phyloP scores from a whole-genome alignment of 371 early-diverging fungal genomes.

The Apophysomyces ossiformis region DNA sequence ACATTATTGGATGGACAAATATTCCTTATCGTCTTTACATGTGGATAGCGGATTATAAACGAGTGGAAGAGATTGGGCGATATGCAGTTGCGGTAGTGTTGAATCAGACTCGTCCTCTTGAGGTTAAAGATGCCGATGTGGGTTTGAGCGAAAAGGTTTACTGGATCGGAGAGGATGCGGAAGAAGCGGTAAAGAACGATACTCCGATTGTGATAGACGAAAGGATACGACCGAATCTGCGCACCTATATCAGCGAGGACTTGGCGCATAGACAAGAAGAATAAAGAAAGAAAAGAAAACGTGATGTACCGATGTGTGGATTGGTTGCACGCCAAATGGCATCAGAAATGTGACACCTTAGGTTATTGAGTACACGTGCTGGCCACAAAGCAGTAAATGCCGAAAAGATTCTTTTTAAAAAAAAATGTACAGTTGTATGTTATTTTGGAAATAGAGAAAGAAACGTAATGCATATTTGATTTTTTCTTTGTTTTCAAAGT shows the following conservation, averaged over 20 bases:
- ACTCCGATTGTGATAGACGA: conserved; percentile 45
- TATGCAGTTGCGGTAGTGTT: conserved; percentile 61
- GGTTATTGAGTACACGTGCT: conserved; percentile 10
- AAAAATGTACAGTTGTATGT: conserved; percentile 2
- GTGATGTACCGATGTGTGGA: background rate
- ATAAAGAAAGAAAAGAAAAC: background rate
- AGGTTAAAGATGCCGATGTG: conserved; percentile 53
- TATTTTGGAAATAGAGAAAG: background rate
- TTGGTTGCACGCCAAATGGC: conserved; percentile 10
- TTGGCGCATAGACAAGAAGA: conserved; percentile 7
- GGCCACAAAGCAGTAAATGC: conserved; percentile 10
- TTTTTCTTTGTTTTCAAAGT: background rate
- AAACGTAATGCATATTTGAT: background rate
- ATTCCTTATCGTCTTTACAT: conserved; percentile 65
- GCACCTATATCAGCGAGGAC: conserved; percentile 45
- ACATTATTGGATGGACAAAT: conserved; percentile 70
- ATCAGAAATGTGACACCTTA: conserved; percentile 12
- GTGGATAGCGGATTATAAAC: conserved; percentile 63
- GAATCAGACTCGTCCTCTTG: conserved; percentile 57
- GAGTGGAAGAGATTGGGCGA: conserved; percentile 60
- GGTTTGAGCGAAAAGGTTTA: conserved; percentile 60
- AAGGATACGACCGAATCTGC: conserved; percentile 34
- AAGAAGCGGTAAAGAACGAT: conserved; percentile 38
- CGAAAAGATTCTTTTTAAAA: background rate
- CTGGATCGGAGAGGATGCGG: conserved; percentile 53